These are phyloP conservation scores for Eucalyptus curtisii DNA, from an alignment of 345 rosid genomes.

Conservation along the genomic window DNA sequence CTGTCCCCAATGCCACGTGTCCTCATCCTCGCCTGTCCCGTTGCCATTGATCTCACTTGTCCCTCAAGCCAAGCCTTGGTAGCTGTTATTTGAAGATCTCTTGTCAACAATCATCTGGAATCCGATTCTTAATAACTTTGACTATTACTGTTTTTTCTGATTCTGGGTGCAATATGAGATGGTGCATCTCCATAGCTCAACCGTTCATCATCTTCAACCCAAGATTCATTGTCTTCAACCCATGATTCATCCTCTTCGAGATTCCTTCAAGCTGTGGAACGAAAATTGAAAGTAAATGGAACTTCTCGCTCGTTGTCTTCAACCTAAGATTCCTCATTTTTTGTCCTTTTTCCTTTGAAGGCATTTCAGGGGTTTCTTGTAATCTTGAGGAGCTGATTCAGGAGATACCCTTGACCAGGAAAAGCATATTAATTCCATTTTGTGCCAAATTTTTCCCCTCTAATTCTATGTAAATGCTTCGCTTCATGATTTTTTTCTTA, in stretches of 20 bases:
- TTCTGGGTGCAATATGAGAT: background rate
- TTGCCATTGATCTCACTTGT: background rate
- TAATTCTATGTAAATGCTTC: background rate
- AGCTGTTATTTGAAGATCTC: background rate
- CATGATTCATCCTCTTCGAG: background rate
- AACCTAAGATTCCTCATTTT: background rate
- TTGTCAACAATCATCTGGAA: background rate
- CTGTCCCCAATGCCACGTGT: background rate
- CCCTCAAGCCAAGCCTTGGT: background rate
- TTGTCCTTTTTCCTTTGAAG: background rate
- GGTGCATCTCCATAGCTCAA: background rate
- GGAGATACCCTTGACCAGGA: background rate
- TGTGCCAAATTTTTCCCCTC: background rate
- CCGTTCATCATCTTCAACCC: background rate
- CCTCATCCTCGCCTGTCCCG: background rate
- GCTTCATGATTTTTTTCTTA: background rate
- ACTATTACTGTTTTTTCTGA: background rate
- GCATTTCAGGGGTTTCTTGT: background rate
- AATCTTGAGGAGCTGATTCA: background rate
- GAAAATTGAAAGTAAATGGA: background rate
- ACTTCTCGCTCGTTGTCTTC: background rate
- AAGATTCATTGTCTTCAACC: background rate
- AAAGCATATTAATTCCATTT: background rate
- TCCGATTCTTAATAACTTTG: background rate
- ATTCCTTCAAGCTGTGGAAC: background rate